Conservation (phyloP, 1,284 basidiomycete species). For the Cryptococcus neoformans region DNA sequence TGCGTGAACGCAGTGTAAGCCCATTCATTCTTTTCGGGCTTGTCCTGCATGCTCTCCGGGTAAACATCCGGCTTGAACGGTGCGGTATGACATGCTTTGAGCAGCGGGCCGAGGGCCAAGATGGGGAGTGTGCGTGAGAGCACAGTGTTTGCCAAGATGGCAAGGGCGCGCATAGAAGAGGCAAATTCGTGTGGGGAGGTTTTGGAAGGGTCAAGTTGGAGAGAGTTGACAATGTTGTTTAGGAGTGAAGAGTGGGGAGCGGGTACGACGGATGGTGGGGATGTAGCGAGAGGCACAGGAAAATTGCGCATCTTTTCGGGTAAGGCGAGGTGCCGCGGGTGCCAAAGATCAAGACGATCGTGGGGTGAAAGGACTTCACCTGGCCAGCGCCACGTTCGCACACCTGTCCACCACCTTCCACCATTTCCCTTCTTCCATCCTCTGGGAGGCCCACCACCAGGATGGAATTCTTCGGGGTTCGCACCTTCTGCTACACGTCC, state of each 20-base stretch:
- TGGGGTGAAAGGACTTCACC: conserved; percentile 47
- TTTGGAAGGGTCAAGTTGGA: conserved; percentile 26
- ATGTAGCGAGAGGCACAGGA: conserved; percentile 42
- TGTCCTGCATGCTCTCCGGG: conserved; percentile 22
- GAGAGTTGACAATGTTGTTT: conserved; percentile 26
- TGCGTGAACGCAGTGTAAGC: conserved; percentile 48
- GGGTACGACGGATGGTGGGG: conserved; percentile 45
- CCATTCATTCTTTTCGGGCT: conserved; percentile 16
- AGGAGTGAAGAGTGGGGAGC: conserved; percentile 29
- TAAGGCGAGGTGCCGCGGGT: conserved; percentile 38
- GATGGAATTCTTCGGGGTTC: conserved; percentile 35
- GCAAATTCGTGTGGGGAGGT: conserved; percentile 24
- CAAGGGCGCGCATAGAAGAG: conserved; percentile 43
- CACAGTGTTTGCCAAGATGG: conserved; percentile 47
- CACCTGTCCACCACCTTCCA: conserved; percentile 41
- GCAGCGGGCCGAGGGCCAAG: conserved; percentile 29
- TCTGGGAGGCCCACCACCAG: conserved; percentile 33
- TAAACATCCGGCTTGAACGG: conserved; percentile 38
- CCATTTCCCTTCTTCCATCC: conserved; percentile 10
- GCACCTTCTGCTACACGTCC: conserved; percentile 45
- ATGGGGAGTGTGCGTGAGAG: conserved; percentile 46
- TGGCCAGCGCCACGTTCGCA: conserved; percentile 45
- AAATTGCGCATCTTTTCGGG: conserved; percentile 43
- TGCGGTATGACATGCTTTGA: conserved; percentile 31
- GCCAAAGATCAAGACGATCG: conserved; percentile 47